Evolutionary conservation across 345 rosid species (phyloP).

Genomic region (Melaleuca quinquenervia): DNA sequence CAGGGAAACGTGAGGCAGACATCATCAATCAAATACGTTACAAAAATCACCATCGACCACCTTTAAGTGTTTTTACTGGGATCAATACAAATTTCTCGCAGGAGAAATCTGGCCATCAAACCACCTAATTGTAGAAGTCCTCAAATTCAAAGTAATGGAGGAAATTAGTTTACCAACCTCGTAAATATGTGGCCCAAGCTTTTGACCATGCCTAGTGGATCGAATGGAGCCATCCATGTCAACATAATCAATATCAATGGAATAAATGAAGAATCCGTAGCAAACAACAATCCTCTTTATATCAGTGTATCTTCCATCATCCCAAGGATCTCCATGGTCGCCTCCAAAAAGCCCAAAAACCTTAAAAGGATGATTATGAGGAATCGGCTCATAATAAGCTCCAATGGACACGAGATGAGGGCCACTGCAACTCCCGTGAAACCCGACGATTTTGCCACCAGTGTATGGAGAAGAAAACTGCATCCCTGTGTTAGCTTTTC

Average conservation of each 20-base stretch:
- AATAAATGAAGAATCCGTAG: not conserved
- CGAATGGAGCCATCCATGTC: not conserved
- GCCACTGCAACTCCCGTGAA: not conserved
- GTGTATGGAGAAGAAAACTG: not conserved
- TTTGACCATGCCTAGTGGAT: not conserved
- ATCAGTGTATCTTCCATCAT: not conserved
- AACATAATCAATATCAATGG: not conserved
- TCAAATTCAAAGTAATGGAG: too few relatives aligned
- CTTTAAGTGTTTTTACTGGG: too few relatives aligned
- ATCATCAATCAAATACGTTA: too few relatives aligned
- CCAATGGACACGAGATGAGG: not conserved
- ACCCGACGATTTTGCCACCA: not conserved
- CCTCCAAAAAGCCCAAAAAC: not conserved
- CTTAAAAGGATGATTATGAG: not conserved
- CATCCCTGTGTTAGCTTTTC: not conserved
- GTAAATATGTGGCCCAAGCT: not conserved
- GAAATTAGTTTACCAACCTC: too few relatives aligned
- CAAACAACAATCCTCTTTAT: not conserved
- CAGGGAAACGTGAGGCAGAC: too few relatives aligned
- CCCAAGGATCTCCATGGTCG: not conserved
- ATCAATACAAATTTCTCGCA: too few relatives aligned
- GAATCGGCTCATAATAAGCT: not conserved
- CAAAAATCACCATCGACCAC: too few relatives aligned
- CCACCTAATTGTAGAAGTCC: too few relatives aligned
- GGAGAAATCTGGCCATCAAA: too few relatives aligned